Evolutionary conservation across 2,329 filamentous ascomycete species (phyloP).

Genomic region (Diaporthe vexans): DNA sequence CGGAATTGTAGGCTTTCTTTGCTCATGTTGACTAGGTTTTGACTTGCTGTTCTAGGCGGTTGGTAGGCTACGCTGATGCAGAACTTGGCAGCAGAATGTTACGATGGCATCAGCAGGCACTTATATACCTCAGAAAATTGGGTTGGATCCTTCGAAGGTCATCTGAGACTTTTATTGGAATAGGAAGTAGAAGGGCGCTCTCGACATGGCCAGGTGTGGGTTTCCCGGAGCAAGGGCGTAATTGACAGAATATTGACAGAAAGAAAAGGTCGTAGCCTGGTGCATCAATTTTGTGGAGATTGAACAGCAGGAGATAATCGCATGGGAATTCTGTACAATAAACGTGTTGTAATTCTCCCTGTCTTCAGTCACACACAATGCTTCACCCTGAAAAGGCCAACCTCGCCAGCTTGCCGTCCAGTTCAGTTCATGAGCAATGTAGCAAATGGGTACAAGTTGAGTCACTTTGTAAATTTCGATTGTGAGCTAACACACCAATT

Average conservation of each 20-base stretch:
- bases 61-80: background rate
- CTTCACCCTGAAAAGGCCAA: no score
- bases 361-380: no score
- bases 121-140: background rate
- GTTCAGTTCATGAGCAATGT: no score
- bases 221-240: background rate
- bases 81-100: background rate
- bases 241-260: background rate
- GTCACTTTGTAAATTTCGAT: no score
- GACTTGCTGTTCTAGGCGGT: background rate
- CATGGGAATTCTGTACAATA: no score
- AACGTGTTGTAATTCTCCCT: no score
- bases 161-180: background rate
- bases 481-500: no score
- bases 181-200: background rate
- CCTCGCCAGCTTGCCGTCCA: no score
- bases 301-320: background rate
- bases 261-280: no score
- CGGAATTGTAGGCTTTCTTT: conserved; percentile 52
- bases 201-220: background rate
- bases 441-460: no score
- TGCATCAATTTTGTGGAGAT: fast-evolving
- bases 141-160: background rate
- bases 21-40: conserved; percentile 41
- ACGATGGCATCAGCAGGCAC: background rate